Evolutionary conservation across 1,284 basidiomycete genomes (phyloP), one percentile per base, ranked within the genome.

Genomic region (Rhodotorula sp.): DNA sequence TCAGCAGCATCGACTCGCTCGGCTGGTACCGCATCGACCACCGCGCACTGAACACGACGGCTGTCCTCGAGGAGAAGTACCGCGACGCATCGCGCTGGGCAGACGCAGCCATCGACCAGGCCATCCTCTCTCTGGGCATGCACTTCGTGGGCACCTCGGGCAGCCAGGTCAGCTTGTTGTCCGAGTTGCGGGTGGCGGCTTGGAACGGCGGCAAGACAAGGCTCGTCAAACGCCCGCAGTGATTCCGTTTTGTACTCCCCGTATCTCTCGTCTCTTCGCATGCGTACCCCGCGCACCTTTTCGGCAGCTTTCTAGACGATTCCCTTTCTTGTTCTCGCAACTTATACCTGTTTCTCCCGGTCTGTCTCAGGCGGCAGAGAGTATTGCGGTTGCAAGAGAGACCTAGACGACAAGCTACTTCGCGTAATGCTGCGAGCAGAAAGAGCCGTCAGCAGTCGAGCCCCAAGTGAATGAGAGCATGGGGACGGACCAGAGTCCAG

Each of bases 81-180:
- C 60, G 67, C 24, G 68, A 69, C 26, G 65, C 67, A 46, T 61
- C 55, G 26, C 52, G 28, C 4, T 73, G 66, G 67, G 67, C 67
- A 26, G 67, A 71, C 34, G 64, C 67, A n/a, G 67, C 52, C 28
- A 83, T 90, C 68, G 89, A 90, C 76, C 87, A 87, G 9, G 85
- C 85, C 9, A 85, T 89, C 68, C 88, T 90, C 75, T 87, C 87
- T 0, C 80, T 81, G 46, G 88, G 86, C 15, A 76, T 81, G 11
- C 88, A 87, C 13, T 88, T 90, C 76, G 85, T 90, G 20, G 89
- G 88, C 10, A 89, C 88, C 9, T 83, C 86, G 67, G 77, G 82
- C 57, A 88, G 87, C 52, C 89, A 88, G 7, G 89, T 89, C 85
- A 86, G 86, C 7, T 79, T 85, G 48, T 76, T 90, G 26, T 87